phyloP scores from a whole-genome alignment of 2,329 filamentous ascomycete genomes.

The Colletotrichum australisinense region DNA sequence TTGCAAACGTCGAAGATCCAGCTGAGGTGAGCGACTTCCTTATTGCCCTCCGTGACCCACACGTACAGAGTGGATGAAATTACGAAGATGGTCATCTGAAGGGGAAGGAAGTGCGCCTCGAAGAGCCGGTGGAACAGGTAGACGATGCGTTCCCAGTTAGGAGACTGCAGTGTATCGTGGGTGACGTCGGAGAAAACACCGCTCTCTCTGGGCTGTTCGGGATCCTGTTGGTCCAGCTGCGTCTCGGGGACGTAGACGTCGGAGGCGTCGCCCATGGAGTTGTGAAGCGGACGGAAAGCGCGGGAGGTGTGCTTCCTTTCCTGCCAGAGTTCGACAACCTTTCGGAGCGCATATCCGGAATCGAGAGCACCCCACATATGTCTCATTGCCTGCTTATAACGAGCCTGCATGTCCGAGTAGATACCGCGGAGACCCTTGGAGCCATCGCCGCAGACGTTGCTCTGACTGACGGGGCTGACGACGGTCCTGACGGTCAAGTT shows the following conservation, averaged over 20 bases:
- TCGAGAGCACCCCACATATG: constrained; percentile 84
- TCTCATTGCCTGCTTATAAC: constrained; percentile 78
- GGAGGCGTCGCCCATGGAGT: constrained; percentile 56
- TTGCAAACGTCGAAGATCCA: constrained; percentile 73
- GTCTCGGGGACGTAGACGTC: constrained; percentile 61
- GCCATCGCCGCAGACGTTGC: constrained; percentile 73
- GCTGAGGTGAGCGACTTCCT: constrained; percentile 63
- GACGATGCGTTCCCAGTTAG: constrained; percentile 66
- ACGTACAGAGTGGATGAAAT: constrained; percentile 71
- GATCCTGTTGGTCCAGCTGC: constrained; percentile 51
- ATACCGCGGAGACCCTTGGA: constrained; percentile 64
- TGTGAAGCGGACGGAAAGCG: constrained; percentile 67
- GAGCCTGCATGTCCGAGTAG: constrained; percentile 69
- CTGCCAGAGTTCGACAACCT: constrained; percentile 67
- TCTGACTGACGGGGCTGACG: constrained; percentile 77
- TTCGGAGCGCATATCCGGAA: constrained; percentile 72
- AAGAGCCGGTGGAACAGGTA: constrained; percentile 76
- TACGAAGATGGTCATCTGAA: constrained; percentile 74
- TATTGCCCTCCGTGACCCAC: constrained; percentile 61
- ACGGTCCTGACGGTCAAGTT: constrained; percentile 74
- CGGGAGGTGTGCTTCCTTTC: constrained; percentile 67
- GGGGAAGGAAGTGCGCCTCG: constrained; percentile 78
- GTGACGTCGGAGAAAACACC: constrained; percentile 67
- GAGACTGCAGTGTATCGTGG: constrained; percentile 61
- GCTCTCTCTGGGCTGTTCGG: constrained; percentile 56